These are phyloP conservation scores for Diaporthe vexans DNA, from an alignment of 2,329 filamentous ascomycete species.

Conservation along the genomic window DNA sequence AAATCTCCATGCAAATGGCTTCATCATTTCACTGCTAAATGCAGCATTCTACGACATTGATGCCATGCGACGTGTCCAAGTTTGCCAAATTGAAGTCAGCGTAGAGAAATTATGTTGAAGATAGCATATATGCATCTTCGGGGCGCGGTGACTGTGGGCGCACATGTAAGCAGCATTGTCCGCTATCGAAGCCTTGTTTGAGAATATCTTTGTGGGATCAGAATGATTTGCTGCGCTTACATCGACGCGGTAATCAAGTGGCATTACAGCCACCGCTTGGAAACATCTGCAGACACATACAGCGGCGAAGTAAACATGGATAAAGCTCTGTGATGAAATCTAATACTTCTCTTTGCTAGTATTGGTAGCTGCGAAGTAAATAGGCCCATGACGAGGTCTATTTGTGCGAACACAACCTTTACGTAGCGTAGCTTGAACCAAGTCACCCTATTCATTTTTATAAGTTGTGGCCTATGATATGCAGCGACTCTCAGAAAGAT, in stretches of 20 bases:
- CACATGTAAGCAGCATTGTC: neutral
- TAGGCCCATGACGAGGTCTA: neutral
- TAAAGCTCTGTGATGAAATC: neutral
- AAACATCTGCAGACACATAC: neutral
- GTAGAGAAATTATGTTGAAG: neutral
- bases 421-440: neutral
- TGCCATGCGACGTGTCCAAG: neutral
- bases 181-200: neutral
- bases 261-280: neutral
- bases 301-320: too few relatives aligned
- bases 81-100: neutral
- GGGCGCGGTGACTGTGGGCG: too few relatives aligned
- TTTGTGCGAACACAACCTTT: neutral
- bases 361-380: neutral
- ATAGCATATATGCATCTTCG: neutral
- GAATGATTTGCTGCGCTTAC: neutral
- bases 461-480: too few relatives aligned
- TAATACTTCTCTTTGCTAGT: neutral
- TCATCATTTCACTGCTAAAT: neutral
- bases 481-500: too few relatives aligned
- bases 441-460: neutral
- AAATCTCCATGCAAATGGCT: neutral
- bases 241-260: neutral
- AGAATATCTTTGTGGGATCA: neutral
- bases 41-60: neutral